phyloP scores from a whole-genome alignment of 306 rosid species.

The Elaeagnus macrophylla region DNA sequence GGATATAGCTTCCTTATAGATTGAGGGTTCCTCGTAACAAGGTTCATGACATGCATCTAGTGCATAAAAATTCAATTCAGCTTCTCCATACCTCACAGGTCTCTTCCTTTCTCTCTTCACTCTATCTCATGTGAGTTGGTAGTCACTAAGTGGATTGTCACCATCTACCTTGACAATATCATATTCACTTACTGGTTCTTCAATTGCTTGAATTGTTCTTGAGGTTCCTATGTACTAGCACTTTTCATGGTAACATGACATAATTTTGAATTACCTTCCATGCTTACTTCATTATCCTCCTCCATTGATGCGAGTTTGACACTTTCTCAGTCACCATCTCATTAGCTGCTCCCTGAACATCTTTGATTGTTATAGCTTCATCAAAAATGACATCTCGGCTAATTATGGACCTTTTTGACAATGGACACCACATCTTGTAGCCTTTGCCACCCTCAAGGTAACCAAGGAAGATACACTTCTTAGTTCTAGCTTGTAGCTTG shows the following conservation, averaged over 20 bases:
- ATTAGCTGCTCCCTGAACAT: no score
- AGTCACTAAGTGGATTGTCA: no score
- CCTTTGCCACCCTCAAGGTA: background rate
- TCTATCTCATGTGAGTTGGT: background rate
- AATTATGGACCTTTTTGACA: rapidly evolving
- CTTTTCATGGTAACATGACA: no score
- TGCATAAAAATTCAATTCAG: background rate
- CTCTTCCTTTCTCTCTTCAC: background rate
- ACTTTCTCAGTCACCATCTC: no score
- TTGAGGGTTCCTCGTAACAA: background rate
- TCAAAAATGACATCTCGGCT: background rate
- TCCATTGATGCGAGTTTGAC: no score
- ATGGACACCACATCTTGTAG: background rate
- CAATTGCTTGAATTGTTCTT: no score
- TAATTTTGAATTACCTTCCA: no score
- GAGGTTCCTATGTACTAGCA: no score
- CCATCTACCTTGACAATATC: no score
- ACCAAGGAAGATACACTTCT: background rate
- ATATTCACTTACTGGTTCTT: no score
- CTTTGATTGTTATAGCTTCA: no score
- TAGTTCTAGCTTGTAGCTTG: background rate
- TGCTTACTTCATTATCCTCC: no score
- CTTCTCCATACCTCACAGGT: background rate
- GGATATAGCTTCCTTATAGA: background rate
- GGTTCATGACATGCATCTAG: background rate